Conservation (phyloP, 2,329 filamentous ascomycete genomes). For the Aspergillus phoenicis region DNA sequence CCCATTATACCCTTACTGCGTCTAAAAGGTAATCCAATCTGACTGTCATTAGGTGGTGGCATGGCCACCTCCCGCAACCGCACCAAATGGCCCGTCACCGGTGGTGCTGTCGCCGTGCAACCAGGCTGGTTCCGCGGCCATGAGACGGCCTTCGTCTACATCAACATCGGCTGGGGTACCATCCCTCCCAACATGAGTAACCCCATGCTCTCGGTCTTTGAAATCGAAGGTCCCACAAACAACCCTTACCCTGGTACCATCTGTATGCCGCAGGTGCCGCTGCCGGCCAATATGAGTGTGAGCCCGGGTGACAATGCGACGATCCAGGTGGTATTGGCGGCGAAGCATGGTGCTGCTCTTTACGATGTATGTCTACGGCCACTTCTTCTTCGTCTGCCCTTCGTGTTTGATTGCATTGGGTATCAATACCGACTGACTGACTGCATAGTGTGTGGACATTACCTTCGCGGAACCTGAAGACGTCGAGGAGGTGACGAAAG, state of each 20-base stretch:
- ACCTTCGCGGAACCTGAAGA: slow-evolving; percentile 82
- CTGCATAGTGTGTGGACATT: slow-evolving; percentile 82
- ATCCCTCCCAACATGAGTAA: slow-evolving; percentile 86
- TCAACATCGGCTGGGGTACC: slow-evolving; percentile 86
- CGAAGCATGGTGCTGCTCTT: slow-evolving; percentile 78
- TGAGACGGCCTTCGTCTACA: slow-evolving; percentile 75
- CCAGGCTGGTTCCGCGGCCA: slow-evolving; percentile 97
- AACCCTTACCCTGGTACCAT: slow-evolving; percentile 76
- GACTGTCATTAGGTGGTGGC: slow-evolving; percentile 70
- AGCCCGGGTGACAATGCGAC: slow-evolving; percentile 85
- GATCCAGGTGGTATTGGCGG: slow-evolving; percentile 82
- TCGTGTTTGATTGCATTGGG: no score
- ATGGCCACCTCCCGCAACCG: slow-evolving; percentile 76
- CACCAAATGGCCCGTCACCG: slow-evolving; percentile 85
- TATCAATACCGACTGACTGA: slow-evolving; percentile 49
- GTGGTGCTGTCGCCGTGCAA: slow-evolving; percentile 86
- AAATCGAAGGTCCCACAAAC: slow-evolving; percentile 61
- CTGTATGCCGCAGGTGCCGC: slow-evolving; percentile 84
- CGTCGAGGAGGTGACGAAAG: slow-evolving; percentile 71
- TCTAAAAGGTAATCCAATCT: neutral
- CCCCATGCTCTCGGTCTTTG: slow-evolving; percentile 76
- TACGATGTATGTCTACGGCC: slow-evolving; percentile 67
- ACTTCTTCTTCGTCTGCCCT: neutral
- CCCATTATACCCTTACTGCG: neutral
- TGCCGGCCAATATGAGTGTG: slow-evolving; percentile 71